Base-by-base conservation (phyloP, 768 basidiomycete genomes). In the Trametes cingulata region DNA sequence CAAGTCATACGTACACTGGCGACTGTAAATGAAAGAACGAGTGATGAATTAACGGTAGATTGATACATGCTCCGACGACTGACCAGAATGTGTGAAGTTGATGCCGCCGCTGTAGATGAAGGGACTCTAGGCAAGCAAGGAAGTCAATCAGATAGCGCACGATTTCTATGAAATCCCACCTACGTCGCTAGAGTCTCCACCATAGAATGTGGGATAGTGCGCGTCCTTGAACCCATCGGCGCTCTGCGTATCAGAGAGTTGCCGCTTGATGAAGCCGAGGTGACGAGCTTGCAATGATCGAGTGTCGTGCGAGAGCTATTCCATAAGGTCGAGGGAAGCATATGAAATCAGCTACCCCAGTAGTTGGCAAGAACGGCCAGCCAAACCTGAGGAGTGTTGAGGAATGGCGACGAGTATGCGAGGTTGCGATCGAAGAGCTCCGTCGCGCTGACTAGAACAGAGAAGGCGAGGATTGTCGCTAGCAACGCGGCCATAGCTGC, bases 101-200 rank as follows among this genome's bases (percentile, higher is more conserved):
- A 82, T 61, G 7, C 80, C 81, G n/a, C 79, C 78, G n/a, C 68
- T 77, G 77, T 79, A 80, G 19, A 83, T 69, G 61, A 77, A 78
- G 0, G 76, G 77, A 53, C 73, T 76, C 79, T 81, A 47, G 2
- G 42, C 51, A 2, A 12, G 6, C 3, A 14, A 14, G 27, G 1
- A 4, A 13, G 22, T n/a, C 40, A 35, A 49, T 25, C 27, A 39
- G 37, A 47, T 53, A 52, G 29, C n/a, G 29, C 1, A 2, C 15
- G 8, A 3, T 6, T 19, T 10, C 29, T 10, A 33, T 35, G 17
- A 39, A 9, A n/a, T 9, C 19, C 9, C 10, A 40, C 71, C 65
- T 55, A 82, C 82, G 66, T 80, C 81, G 58, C 76, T 76, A 65
- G 82, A 80, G 54, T 82, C 78, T 15, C 71, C 72, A 4, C 80